A percentile compares a stretch with the other conserved stretches of the same genome.
phyloP scores from a whole-genome alignment of 108 stramenopile genomes.

The Cylindrotheca fusiformis region DNA sequence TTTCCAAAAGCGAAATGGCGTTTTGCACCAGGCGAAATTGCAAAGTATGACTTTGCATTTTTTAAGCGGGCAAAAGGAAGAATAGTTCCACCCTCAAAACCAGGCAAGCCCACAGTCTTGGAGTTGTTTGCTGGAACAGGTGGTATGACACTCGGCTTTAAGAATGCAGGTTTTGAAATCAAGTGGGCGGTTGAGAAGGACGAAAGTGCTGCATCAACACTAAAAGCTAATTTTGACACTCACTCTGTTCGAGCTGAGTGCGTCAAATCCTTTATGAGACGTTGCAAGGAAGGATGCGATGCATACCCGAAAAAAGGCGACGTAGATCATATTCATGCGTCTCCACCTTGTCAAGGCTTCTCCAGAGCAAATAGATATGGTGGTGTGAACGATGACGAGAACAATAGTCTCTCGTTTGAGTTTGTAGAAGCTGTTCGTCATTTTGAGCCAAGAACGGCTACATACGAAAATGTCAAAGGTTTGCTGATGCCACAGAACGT shows the following conservation, averaged over 20 bases:
- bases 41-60: too few species aligned
- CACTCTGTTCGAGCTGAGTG: background rate
- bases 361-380: slow-evolving; percentile 31
- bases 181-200: slow-evolving; percentile 40
- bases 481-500: slow-evolving; percentile 23
- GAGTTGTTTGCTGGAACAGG: slow-evolving; percentile 55
- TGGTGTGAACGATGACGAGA: background rate
- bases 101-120: slow-evolving; percentile 6
- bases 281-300: slow-evolving; percentile 17
- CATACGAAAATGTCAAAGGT: slow-evolving; percentile 49
- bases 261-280: slow-evolving; percentile 1
- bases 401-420: slow-evolving; percentile 38
- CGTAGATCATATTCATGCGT: slow-evolving; percentile 21
- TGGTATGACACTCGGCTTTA: slow-evolving; percentile 36
- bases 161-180: slow-evolving; percentile 28
- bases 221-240: slow-evolving; percentile 23
- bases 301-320: slow-evolving; percentile 13
- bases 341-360: slow-evolving; percentile 45
- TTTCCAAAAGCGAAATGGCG: too few species aligned
- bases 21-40: too few species aligned
- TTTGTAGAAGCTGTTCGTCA: slow-evolving; percentile 27
- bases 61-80: background rate
- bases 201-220: slow-evolving; percentile 24
- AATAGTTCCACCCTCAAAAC: background rate
- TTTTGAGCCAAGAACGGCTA: slow-evolving; percentile 25